A percentile compares a stretch with the other conserved stretches of the same genome.
These are phyloP conservation scores for Ajuga reptans DNA, from an alignment of 305 asterid species.

Conservation along the genomic window DNA sequence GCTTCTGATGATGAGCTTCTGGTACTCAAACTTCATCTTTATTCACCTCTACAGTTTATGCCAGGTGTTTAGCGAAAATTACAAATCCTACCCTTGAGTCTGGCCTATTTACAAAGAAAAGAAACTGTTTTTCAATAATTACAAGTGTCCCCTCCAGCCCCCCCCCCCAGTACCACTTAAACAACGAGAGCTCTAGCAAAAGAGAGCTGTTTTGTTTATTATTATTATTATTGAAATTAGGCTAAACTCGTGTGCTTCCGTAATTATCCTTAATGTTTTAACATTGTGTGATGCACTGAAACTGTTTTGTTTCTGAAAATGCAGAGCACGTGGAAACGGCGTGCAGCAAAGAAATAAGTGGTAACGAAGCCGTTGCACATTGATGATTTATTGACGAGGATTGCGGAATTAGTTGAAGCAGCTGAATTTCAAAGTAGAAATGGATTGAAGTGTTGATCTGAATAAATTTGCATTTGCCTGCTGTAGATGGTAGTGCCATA, in stretches of 20 bases:
- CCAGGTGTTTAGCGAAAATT: not conserved
- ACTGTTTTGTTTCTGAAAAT: slow-evolving; percentile 1
- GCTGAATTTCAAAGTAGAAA: not conserved
- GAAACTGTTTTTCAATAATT: no score
- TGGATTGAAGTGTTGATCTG: slow-evolving; percentile 20
- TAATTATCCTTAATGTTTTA: not conserved
- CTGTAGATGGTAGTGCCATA: slow-evolving; percentile 27
- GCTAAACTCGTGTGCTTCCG: no score
- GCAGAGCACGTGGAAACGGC: slow-evolving; percentile 79
- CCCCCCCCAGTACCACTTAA: no score
- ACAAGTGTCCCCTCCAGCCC: no score
- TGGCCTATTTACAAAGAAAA: no score
- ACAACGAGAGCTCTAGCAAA: no score
- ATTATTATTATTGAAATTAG: no score
- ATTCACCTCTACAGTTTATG: not conserved
- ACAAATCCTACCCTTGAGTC: not conserved
- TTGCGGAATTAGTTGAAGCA: slow-evolving; percentile 15
- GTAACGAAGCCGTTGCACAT: slow-evolving; percentile 14
- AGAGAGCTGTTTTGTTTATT: no score
- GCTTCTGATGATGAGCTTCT: slow-evolving; percentile 79
- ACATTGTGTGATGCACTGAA: slow-evolving; percentile 19
- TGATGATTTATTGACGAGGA: slow-evolving; percentile 15
- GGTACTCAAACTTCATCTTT: slow-evolving; percentile 37
- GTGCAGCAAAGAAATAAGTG: slow-evolving; percentile 49
- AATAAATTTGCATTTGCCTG: slow-evolving; percentile 16